These are phyloP conservation scores for Aspergillus sp. DNA, from an alignment of 2,329 filamentous ascomycete species.

Conservation along the genomic window DNA sequence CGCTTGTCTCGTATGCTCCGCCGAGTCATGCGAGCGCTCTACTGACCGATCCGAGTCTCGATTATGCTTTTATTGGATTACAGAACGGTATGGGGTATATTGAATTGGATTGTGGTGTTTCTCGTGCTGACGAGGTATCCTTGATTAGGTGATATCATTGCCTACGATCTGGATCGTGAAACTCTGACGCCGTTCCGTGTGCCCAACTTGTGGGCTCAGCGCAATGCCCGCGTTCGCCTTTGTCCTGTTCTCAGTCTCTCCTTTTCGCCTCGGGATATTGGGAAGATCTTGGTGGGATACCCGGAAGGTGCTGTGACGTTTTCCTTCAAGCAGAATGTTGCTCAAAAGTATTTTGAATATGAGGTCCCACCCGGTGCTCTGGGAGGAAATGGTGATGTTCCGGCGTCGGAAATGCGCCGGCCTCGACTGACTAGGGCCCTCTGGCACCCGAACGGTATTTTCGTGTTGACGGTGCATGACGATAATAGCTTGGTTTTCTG, in stretches of 20 bases:
- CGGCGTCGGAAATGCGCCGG: constrained; percentile 63
- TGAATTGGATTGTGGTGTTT: too few species aligned
- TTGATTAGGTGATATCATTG: constrained; percentile 70
- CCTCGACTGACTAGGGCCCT: constrained; percentile 79
- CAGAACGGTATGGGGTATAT: constrained; percentile 58
- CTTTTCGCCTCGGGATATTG: constrained; percentile 88
- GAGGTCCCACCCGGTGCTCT: constrained; percentile 77
- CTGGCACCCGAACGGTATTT: constrained; percentile 95
- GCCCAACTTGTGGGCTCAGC: constrained; percentile 81
- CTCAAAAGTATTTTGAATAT: constrained; percentile 80
- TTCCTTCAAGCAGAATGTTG: constrained; percentile 87
- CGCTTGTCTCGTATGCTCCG: constrained; percentile 70
- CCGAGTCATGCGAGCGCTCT: constrained; percentile 74
- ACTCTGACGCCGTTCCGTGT: constrained; percentile 75
- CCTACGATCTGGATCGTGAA: constrained; percentile 90
- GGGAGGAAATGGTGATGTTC: constrained; percentile 69
- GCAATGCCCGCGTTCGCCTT: constrained; percentile 66
- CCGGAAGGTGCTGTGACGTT: constrained; percentile 84
- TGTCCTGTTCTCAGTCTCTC: constrained; percentile 73
- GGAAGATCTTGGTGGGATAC: constrained; percentile 89
- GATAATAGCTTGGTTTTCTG: constrained; percentile 92
- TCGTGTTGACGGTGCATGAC: constrained; percentile 82
- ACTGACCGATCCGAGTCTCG: constrained; percentile 83
- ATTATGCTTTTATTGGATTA: constrained; percentile 87
- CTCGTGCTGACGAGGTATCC: constrained; percentile 11